Percentiles rank a stretch among this genome's conserved stretches.
Conservation (phyloP, 1,284 basidiomycete species). For the Rhizopogon parksii region DNA sequence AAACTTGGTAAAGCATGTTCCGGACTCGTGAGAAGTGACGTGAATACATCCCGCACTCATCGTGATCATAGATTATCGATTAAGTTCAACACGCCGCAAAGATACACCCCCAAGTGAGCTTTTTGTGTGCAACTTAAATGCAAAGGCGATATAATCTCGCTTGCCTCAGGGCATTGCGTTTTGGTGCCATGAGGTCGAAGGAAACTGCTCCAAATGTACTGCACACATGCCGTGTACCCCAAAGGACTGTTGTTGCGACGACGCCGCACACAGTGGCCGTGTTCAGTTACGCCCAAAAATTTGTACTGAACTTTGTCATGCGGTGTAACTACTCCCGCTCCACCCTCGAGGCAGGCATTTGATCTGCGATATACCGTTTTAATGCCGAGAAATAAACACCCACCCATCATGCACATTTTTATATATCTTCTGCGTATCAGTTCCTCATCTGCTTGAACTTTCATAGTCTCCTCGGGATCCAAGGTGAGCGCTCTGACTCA, state of each 20-base stretch:
- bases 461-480: neutral
- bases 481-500: neutral
- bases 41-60: neutral
- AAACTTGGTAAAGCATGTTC: neutral
- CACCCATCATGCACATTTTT: neutral
- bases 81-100: neutral
- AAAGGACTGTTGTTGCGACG: neutral
- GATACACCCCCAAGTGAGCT: neutral
- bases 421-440: neutral
- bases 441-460: neutral
- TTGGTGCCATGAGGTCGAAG: neutral
- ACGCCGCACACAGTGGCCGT: neutral
- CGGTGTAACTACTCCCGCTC: neutral
- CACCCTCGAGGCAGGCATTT: neutral
- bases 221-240: neutral
- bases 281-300: neutral
- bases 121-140: neutral
- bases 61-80: conserved; percentile 1
- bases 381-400: neutral
- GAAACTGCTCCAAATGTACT: too few species aligned
- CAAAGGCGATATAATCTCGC: neutral
- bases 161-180: neutral
- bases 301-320: neutral
- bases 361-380: neutral
- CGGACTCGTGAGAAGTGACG: neutral